Evolutionary conservation across 2,329 filamentous ascomycete species (phyloP).

Genomic region (Zymoseptoria tritici): DNA sequence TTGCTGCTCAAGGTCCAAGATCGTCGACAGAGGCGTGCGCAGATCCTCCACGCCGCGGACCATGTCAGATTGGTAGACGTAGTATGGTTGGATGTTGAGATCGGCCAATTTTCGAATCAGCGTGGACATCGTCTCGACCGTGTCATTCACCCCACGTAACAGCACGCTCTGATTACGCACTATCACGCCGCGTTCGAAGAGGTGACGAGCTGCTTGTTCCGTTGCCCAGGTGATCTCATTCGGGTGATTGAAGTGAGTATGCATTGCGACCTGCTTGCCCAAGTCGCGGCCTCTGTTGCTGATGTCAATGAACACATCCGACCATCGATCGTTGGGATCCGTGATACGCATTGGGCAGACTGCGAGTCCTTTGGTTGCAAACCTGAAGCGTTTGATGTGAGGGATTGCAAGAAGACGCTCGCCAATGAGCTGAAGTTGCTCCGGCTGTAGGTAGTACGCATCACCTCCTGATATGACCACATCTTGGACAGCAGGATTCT

Average conservation of each 20-base stretch:
- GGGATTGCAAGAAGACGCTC: conserved; percentile 49
- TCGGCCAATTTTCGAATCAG: conserved; percentile 50
- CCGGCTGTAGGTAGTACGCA: conserved; percentile 49
- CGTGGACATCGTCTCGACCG: conserved; percentile 44
- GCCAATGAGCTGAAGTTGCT: conserved; percentile 49
- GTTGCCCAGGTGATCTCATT: conserved; percentile 57
- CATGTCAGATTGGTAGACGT: conserved; percentile 60
- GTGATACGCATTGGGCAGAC: conserved; percentile 52
- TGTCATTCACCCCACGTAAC: conserved; percentile 53
- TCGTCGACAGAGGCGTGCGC: conserved; percentile 53
- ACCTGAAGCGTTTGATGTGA: conserved; percentile 53
- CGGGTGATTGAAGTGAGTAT: conserved; percentile 60
- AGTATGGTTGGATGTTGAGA: conserved; percentile 55
- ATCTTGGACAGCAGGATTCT: conserved; percentile 45
- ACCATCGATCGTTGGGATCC: conserved; percentile 48
- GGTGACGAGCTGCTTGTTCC: conserved; percentile 42
- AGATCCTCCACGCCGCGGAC: conserved; percentile 54
- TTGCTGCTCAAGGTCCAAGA: conserved; percentile 50
- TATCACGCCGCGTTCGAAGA: conserved; percentile 46
- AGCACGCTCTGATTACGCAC: conserved; percentile 57
- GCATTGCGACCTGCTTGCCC: conserved; percentile 54
- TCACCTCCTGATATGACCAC: conserved; percentile 59
- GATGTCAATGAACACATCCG: conserved; percentile 45
- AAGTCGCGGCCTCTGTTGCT: conserved; percentile 44
- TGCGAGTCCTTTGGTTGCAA: conserved; percentile 56